A percentile compares a stretch with the other conserved stretches of the same genome.
Conservation (phyloP, 1,284 basidiomycete genomes). For the Trametes versicolor region DNA sequence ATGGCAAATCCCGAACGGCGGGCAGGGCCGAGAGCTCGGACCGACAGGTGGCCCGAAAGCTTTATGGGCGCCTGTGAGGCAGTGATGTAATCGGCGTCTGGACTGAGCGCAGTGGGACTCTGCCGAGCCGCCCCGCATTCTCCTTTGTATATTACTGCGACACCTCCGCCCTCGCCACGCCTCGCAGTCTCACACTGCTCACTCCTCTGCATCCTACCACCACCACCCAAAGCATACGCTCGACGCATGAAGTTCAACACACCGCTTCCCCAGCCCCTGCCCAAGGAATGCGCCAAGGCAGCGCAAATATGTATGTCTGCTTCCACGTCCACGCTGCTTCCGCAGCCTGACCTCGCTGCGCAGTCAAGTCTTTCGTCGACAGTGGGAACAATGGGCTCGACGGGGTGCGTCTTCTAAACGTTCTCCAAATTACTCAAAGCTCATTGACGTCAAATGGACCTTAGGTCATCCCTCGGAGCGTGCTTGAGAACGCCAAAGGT, state of each 20-base stretch:
- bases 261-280: constrained; percentile 74
- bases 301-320: constrained; percentile 72
- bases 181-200: constrained; percentile 8
- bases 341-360: constrained; percentile 23
- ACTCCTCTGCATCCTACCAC: constrained; percentile 15
- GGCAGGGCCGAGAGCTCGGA: neutral
- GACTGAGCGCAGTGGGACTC: constrained; percentile 11
- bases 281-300: constrained; percentile 80
- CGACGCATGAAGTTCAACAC: constrained; percentile 69
- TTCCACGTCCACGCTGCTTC: constrained; percentile 9
- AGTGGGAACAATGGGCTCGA: constrained; percentile 77
- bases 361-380: constrained; percentile 81
- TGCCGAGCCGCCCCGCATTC: constrained; percentile 14
- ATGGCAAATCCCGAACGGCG: constrained; percentile 22
- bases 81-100: constrained; percentile 26
- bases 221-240: neutral
- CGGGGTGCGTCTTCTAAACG: constrained; percentile 52
- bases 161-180: constrained; percentile 6
- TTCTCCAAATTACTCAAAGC: neutral
- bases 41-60: constrained; percentile 13
- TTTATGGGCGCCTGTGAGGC: constrained; percentile 21
- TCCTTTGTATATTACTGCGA: constrained; percentile 13
- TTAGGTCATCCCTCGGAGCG: constrained; percentile 70
- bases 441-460: constrained; percentile 5
- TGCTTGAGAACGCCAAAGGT: constrained; percentile 82